Evolutionary conservation across 768 basidiomycete species (phyloP).

Genomic region (Podaxis sp.): DNA sequence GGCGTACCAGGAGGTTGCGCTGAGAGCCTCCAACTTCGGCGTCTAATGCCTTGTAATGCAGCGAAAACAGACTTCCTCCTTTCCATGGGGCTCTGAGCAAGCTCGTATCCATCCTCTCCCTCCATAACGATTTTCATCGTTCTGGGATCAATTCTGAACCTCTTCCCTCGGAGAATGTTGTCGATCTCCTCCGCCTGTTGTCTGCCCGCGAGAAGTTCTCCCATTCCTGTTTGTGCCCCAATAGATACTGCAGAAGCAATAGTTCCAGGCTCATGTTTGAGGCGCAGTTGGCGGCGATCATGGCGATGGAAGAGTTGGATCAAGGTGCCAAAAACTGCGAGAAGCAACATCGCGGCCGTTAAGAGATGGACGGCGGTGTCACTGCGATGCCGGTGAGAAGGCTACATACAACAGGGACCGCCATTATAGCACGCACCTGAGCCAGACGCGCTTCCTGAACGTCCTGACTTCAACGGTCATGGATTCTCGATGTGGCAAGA

Average conservation of each 20-base stretch:
- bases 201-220: slow-evolving; percentile 40
- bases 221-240: slow-evolving; percentile 50
- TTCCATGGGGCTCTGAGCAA: slow-evolving; percentile 31
- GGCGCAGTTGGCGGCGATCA: slow-evolving; percentile 42
- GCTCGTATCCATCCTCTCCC: slow-evolving; percentile 49
- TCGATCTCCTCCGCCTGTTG: slow-evolving; percentile 40
- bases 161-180: slow-evolving; percentile 40
- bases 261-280: slow-evolving; percentile 52
- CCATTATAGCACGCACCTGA: slow-evolving; percentile 36
- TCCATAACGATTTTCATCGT: slow-evolving; percentile 56
- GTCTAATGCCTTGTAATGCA: slow-evolving; percentile 24
- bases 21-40: neutral
- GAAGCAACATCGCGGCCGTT: slow-evolving; percentile 38
- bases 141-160: slow-evolving; percentile 49
- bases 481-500: slow-evolving; percentile 34
- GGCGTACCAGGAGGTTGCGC: slow-evolving; percentile 4
- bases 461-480: slow-evolving; percentile 43
- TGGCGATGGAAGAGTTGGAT: slow-evolving; percentile 48
- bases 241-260: slow-evolving; percentile 58
- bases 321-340: slow-evolving; percentile 42
- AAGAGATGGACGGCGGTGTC: slow-evolving; percentile 44
- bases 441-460: slow-evolving; percentile 44
- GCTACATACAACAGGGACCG: neutral
- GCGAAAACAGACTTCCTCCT: slow-evolving; percentile 31
- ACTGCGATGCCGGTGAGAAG: slow-evolving; percentile 24